Conservation (phyloP, 2,329 filamentous ascomycete species). For the Colletotrichum euphorbiae region DNA sequence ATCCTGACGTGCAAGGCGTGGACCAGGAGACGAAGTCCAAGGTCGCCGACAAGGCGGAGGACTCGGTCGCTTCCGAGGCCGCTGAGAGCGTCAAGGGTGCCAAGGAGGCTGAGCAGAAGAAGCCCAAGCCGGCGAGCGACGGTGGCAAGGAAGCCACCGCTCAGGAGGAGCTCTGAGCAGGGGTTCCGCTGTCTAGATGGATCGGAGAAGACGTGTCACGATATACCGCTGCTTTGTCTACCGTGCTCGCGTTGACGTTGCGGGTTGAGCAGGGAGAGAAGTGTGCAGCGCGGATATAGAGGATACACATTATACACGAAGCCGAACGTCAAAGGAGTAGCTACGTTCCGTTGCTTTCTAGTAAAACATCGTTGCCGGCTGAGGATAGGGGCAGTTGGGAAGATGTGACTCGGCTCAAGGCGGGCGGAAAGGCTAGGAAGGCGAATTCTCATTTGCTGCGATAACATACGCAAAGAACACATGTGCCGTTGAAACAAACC, state of each 20-base stretch:
- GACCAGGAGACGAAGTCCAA: conserved; percentile 69
- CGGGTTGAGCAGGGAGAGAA: too few relatives aligned
- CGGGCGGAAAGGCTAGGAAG: not conserved
- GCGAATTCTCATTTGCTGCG: conserved; percentile 11
- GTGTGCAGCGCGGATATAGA: too few relatives aligned
- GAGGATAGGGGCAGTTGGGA: too few relatives aligned
- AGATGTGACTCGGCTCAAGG: too few relatives aligned
- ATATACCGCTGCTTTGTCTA: not conserved
- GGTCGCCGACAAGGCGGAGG: conserved; percentile 52
- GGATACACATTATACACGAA: too few relatives aligned
- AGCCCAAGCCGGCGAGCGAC: conserved; percentile 73
- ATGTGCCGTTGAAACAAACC: too few relatives aligned
- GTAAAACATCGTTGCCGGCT: too few relatives aligned
- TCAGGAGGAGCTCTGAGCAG: conserved; percentile 52
- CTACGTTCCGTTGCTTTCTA: too few relatives aligned
- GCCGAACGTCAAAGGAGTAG: too few relatives aligned
- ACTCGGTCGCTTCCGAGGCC: conserved; percentile 53
- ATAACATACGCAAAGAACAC: not conserved
- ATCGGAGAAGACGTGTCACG: conserved; percentile 8
- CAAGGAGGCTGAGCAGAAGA: conserved; percentile 65
- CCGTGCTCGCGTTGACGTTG: too few relatives aligned
- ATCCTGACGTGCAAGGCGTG: conserved; percentile 71
- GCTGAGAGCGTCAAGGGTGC: conserved; percentile 68
- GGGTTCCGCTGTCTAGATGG: not conserved
- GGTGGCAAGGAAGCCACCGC: conserved; percentile 65